A percentile compares a stretch with the other conserved stretches of the same genome.
These are phyloP conservation scores for Polytrichum commune DNA, from an alignment of 225 moss, liverwort and hornwort species.

Conservation along the genomic window DNA sequence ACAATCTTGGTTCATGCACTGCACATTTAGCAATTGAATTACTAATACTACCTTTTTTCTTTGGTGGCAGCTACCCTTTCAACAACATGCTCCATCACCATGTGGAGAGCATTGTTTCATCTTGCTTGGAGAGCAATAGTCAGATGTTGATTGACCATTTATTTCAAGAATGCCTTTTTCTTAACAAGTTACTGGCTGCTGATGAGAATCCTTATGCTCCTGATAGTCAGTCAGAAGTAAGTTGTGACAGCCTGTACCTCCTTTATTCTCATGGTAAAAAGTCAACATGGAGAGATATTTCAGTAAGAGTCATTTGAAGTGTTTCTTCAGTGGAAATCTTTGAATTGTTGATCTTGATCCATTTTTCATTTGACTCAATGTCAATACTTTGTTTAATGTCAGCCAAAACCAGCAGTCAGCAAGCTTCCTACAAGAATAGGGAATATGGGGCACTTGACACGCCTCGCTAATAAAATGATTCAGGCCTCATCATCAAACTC, in stretches of 20 bases:
- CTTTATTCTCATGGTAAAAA: no score
- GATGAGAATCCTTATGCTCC: constrained; percentile 83
- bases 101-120: constrained; percentile 87
- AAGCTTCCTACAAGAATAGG: constrained; percentile 82
- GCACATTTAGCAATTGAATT: no score
- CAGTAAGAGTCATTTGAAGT: no score
- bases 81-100: constrained; percentile 99
- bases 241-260: neutral
- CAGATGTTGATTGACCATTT: constrained; percentile 78
- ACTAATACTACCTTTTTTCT: neutral
- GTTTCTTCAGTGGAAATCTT: no score
- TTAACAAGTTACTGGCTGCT: constrained; percentile 69
- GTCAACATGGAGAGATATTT: no score
- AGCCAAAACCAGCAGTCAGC: constrained; percentile 68
- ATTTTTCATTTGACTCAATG: constrained; percentile 4
- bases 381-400: neutral
- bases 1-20: no score
- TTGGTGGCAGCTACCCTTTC: constrained; percentile 79
- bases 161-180: constrained; percentile 78
- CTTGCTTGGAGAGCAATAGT: constrained; percentile 91
- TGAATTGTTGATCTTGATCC: no score
- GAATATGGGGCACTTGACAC: constrained; percentile 93
- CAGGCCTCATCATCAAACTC: constrained; percentile 57
- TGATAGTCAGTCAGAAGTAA: constrained; percentile 71
- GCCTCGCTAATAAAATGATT: constrained; percentile 77